These are phyloP conservation scores for Sergeia podlipaevii DNA, from an alignment of 208 protist genomes.

Conservation along the genomic window DNA sequence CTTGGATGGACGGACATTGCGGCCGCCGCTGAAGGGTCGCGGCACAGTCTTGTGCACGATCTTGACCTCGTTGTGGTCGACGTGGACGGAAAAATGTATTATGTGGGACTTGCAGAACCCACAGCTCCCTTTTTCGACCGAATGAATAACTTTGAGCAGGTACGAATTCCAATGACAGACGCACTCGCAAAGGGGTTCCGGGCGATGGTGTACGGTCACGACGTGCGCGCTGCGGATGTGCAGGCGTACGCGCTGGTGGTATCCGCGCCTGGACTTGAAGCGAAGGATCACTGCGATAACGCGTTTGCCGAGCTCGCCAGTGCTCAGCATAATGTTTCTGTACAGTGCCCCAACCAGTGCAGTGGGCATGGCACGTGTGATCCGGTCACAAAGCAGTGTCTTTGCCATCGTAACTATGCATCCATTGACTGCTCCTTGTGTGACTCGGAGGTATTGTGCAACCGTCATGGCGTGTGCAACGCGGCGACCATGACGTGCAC, in stretches of 20 bases:
- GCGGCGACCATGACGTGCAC: slow-evolving; percentile 32
- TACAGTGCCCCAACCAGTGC: slow-evolving; percentile 48
- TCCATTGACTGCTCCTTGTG: slow-evolving; percentile 73
- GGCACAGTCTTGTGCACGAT: slow-evolving; percentile 67
- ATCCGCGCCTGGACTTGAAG: slow-evolving; percentile 43
- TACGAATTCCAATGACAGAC: slow-evolving; percentile 24
- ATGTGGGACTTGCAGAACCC: slow-evolving; percentile 16
- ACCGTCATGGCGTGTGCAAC: slow-evolving; percentile 56
- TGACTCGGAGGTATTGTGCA: slow-evolving; percentile 44
- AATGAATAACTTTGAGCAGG: slow-evolving; percentile 55
- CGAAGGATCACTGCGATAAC: slow-evolving; percentile 9
- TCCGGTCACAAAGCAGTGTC: slow-evolving; percentile 33
- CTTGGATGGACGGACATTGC: slow-evolving; percentile 83
- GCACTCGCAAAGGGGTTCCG: slow-evolving; percentile 12
- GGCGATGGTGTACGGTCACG: slow-evolving; percentile 18
- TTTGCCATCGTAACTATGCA: slow-evolving; percentile 29
- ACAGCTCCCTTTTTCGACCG: slow-evolving; percentile 17
- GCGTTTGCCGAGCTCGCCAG: not conserved
- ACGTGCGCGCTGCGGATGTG: slow-evolving; percentile 8
- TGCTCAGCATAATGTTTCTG: not conserved
- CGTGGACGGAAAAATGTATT: slow-evolving; percentile 39
- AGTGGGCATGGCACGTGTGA: slow-evolving; percentile 44
- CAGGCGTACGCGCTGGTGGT: slow-evolving; percentile 64
- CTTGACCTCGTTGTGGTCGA: slow-evolving; percentile 76
- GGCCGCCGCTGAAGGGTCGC: slow-evolving; percentile 44